These are phyloP conservation scores for Lachnellula hyalina DNA, from an alignment of 2,329 filamentous ascomycete genomes.

Conservation along the genomic window DNA sequence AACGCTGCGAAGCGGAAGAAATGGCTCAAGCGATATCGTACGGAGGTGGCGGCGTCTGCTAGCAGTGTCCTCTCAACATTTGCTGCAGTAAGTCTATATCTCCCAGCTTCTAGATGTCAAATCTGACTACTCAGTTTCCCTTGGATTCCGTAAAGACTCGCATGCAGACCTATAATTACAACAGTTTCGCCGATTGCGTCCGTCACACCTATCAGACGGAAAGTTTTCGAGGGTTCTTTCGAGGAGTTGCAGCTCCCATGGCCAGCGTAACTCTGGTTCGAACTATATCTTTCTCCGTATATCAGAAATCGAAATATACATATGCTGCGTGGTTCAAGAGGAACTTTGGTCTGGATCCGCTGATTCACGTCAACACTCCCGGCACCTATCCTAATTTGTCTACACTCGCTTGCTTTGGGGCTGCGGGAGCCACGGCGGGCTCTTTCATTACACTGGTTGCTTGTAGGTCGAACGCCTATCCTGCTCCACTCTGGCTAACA, in stretches of 20 bases:
- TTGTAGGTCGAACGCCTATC: constrained; percentile 46
- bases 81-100: constrained; percentile 48
- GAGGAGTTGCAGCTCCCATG: constrained; percentile 76
- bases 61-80: constrained; percentile 76
- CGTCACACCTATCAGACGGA: constrained; percentile 70
- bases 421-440: constrained; percentile 72
- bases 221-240: constrained; percentile 71
- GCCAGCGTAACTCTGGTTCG: constrained; percentile 71
- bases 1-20: constrained; percentile 35
- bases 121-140: constrained; percentile 50
- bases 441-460: constrained; percentile 75
- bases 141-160: constrained; percentile 86
- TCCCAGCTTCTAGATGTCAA: background rate
- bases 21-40: constrained; percentile 72
- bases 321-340: constrained; percentile 66
- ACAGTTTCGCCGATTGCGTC: constrained; percentile 69
- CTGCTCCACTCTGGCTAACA: constrained; percentile 11
- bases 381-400: constrained; percentile 68
- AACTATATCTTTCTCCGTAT: constrained; percentile 74
- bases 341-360: constrained; percentile 63
- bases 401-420: constrained; percentile 70
- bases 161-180: constrained; percentile 81
- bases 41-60: constrained; percentile 71
- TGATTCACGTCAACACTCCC: constrained; percentile 64
- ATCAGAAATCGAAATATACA: constrained; percentile 69